Percentiles rank a stretch among this genome's conserved stretches.
Conservation (phyloP, 2,329 filamentous ascomycete genomes). For the Aspergillus pseudonomiae region DNA sequence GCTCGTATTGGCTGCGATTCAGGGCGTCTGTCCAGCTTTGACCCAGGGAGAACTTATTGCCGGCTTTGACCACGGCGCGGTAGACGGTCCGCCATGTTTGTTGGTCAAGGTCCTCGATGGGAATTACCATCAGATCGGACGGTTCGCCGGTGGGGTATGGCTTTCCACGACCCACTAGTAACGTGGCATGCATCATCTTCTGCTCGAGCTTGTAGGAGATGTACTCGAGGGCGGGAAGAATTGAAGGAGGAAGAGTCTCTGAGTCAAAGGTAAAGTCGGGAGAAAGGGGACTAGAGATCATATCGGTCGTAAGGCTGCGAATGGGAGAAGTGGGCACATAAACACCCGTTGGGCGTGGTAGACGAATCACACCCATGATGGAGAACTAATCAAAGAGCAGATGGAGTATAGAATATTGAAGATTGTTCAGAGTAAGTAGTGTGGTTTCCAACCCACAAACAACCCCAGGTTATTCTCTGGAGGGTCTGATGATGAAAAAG, state of each 20-base stretch:
- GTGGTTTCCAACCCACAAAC: not conserved
- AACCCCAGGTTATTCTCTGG: not conserved
- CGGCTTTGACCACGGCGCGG: slow-evolving; percentile 39
- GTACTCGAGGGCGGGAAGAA: slow-evolving; percentile 45
- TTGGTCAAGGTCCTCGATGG: slow-evolving; percentile 36
- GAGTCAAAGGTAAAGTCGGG: slow-evolving; percentile 42
- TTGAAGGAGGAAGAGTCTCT: slow-evolving; percentile 38
- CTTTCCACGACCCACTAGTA: slow-evolving; percentile 44
- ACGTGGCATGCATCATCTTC: slow-evolving; percentile 42
- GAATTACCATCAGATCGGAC: slow-evolving; percentile 43
- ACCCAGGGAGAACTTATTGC: slow-evolving; percentile 42
- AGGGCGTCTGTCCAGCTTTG: slow-evolving; percentile 44
- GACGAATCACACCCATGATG: slow-evolving; percentile 40
- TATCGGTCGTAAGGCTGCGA: slow-evolving; percentile 41
- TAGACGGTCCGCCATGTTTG: slow-evolving; percentile 35
- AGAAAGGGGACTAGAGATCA: slow-evolving; percentile 47
- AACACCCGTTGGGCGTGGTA: slow-evolving; percentile 39
- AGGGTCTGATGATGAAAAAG: not conserved
- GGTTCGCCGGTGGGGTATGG: slow-evolving; percentile 42
- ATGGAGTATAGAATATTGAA: not conserved
- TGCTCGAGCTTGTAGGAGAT: slow-evolving; percentile 45
- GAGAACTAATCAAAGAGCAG: not conserved
- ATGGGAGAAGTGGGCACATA: slow-evolving; percentile 39
- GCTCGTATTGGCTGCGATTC: slow-evolving; percentile 37
- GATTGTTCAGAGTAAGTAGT: not conserved